Conservation (phyloP, 164 flowering plant species). For the Piper longum region DNA sequence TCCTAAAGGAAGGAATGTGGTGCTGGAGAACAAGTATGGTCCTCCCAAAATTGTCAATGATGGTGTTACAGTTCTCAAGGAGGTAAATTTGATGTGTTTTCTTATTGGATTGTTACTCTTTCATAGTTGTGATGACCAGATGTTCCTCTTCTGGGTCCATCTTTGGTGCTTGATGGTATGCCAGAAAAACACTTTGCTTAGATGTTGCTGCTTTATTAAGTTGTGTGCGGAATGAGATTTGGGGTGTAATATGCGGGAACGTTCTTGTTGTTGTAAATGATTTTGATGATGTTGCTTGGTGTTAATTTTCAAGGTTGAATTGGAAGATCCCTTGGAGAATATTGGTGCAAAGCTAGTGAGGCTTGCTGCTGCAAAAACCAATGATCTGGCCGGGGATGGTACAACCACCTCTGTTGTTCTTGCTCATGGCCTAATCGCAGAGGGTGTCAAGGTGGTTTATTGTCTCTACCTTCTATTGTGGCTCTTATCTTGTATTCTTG, state of each 20-base stretch:
- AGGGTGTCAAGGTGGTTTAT: conserved; percentile 63
- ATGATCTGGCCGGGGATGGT: conserved; percentile 91
- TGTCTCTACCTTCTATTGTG: not conserved
- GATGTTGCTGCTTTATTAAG: too few species aligned
- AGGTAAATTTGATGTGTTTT: conserved; percentile 25
- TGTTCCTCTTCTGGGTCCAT: not conserved
- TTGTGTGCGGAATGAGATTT: too few species aligned
- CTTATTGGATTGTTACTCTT: not conserved
- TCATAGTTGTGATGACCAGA: not conserved
- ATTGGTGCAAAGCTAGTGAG: conserved; percentile 81
- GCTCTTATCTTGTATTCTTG: not conserved
- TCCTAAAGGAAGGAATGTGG: conserved; percentile 92
- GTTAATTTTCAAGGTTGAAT: conserved; percentile 37
- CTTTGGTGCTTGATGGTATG: not conserved
- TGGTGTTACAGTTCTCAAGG: conserved; percentile 80
- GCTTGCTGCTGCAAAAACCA: conserved; percentile 86
- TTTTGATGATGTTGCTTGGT: not conserved
- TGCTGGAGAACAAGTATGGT: conserved; percentile 81
- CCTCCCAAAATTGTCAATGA: conserved; percentile 93
- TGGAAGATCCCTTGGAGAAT: conserved; percentile 85
- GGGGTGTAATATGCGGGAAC: too few species aligned
- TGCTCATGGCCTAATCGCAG: conserved; percentile 75
- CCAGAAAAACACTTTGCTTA: too few species aligned
- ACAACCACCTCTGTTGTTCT: conserved; percentile 77
- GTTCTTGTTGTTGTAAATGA: not conserved